Base-by-base conservation (phyloP, 2,329 filamentous ascomycete species). In the Clarireedia sp. region DNA sequence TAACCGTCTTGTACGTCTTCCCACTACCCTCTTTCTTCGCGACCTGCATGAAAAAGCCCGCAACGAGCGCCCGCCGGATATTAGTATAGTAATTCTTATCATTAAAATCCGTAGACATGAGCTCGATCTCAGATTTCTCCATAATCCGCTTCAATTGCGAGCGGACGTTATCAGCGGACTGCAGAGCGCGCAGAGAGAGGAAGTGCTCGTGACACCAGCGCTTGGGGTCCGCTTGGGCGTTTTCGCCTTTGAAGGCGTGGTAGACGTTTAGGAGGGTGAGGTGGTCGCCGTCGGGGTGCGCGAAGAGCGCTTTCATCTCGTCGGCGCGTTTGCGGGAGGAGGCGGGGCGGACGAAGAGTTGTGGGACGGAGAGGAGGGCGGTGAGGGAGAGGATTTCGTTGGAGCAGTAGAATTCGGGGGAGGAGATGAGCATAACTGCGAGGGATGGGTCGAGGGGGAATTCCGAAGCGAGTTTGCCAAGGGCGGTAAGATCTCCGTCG, bases 1-100 rank as follows among this genome's bases (percentile, higher is more conserved):
- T 99, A 70, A 99, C 86, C 1, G 94, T 99, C 60, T 86, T 84
- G 74, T 99, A 99, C 43, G 89, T 82, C 78, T 97, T 97, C 68
- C 89, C 88, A 29, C 82, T 85, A 51, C 82, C 83, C 68, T 97
- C 90, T 69, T 87, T 90, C 83, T 95, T 96, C 57, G 94, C 95
- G 21, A 97, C 89, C 71, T 99, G 94, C 94, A 99, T 99, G 79
- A 99, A 99, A 79, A 99, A 99, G 36, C 95, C 94, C 0, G 91
- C 82, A 12, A 96, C 86, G 14, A 99, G 80, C 8, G 94, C 92
- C 38, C 90, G 85, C 45, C 92, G 88, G 66, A 99, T 99, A 71
- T 99, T 99, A 70, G 84, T 90, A 73, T 97, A 99, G 77, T 99
- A 99, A 68, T 95, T 89, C 78, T 95, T 96, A 74, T 97, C 86